These are phyloP conservation scores for Aspergillus amoenus DNA, from an alignment of 2,329 filamentous ascomycete genomes.

Conservation along the genomic window DNA sequence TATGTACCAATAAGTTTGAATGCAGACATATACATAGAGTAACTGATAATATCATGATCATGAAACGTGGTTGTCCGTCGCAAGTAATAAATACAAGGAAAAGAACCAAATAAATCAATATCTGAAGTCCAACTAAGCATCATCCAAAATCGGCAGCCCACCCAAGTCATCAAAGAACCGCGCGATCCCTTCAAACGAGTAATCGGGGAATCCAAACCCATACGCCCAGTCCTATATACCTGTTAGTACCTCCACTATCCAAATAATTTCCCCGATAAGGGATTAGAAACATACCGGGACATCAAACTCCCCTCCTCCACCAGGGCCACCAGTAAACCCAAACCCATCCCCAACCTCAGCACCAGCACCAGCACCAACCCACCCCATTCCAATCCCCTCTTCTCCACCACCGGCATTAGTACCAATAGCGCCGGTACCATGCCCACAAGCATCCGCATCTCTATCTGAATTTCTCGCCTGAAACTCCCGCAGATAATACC, in stretches of 20 bases:
- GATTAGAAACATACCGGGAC: constrained; percentile 23
- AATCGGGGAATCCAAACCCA: constrained; percentile 38
- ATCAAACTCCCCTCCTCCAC: constrained; percentile 18
- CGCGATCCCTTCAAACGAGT: constrained; percentile 37
- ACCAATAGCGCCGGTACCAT: background rate
- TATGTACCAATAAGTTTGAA: no score
- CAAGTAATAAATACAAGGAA: no score
- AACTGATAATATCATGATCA: background rate
- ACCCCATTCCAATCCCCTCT: background rate
- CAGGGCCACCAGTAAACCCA: background rate
- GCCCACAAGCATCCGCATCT: no score
- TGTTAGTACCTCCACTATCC: no score
- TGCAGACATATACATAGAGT: background rate
- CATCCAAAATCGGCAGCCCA: constrained; percentile 30
- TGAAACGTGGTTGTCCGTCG: background rate
- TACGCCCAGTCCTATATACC: constrained; percentile 32
- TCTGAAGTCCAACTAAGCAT: constrained; percentile 7
- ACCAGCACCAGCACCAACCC: background rate
- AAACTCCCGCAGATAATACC: constrained; percentile 33
- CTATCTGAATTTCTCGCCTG: constrained; percentile 10
- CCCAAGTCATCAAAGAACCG: constrained; percentile 36
- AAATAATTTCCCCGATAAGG: no score
- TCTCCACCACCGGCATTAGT: background rate
- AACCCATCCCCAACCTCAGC: background rate
- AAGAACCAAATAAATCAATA: background rate